phyloP scores from a whole-genome alignment of 345 rosid species.

The Dipteronia sinensis region DNA sequence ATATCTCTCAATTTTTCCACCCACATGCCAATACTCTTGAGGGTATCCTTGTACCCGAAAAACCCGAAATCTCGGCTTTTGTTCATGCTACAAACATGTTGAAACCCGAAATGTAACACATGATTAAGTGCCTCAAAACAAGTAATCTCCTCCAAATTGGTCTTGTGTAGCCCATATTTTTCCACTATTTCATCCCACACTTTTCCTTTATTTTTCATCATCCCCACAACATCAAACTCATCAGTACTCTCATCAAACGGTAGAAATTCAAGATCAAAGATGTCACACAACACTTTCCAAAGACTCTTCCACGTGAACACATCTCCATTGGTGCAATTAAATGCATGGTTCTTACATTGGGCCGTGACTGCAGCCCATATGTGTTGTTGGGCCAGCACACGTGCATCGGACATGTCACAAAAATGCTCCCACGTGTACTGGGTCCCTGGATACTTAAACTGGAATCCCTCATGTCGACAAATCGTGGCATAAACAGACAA shows the following conservation, averaged over 20 bases:
- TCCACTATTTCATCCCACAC: slow-evolving; percentile 45
- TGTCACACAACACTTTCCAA: slow-evolving; percentile 32
- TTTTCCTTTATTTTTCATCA: slow-evolving; percentile 25
- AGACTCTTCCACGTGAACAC: slow-evolving; percentile 35
- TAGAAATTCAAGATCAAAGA: slow-evolving; percentile 31
- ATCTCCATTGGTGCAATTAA: slow-evolving; percentile 42
- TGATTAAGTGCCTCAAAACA: slow-evolving; percentile 20
- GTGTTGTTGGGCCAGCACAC: slow-evolving; percentile 35
- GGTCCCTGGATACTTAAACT: slow-evolving; percentile 30
- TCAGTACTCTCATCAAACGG: slow-evolving; percentile 33
- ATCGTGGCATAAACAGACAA: slow-evolving; percentile 32
- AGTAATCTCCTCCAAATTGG: slow-evolving; percentile 35
- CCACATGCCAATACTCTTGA: slow-evolving; percentile 32
- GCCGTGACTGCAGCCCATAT: no score
- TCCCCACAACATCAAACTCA: slow-evolving; percentile 25
- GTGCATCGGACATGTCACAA: slow-evolving; percentile 31
- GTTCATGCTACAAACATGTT: slow-evolving; percentile 46
- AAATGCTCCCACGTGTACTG: slow-evolving; percentile 44
- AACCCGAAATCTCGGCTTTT: slow-evolving; percentile 48
- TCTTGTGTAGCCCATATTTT: slow-evolving; percentile 28
- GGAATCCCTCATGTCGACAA: slow-evolving; percentile 27
- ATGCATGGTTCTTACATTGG: slow-evolving; percentile 43
- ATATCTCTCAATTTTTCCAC: slow-evolving; percentile 31
- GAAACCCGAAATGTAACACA: slow-evolving; percentile 34
- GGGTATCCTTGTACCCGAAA: slow-evolving; percentile 20